Evolutionary conservation across 306 rosid species (phyloP), one percentile per base, ranked within the genome.

Genomic region (Castanospermum australe): DNA sequence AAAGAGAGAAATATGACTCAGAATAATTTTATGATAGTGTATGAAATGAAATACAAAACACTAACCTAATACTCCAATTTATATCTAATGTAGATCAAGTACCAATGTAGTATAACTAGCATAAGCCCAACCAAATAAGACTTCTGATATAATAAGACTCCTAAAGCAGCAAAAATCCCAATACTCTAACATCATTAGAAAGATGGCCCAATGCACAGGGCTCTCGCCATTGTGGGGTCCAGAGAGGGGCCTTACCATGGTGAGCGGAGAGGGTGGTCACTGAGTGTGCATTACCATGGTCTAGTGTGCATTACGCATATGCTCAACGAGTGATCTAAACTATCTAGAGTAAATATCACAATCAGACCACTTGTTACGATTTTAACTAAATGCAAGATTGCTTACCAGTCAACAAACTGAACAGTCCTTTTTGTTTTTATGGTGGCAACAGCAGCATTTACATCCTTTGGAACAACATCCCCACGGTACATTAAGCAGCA

Each of bases 401-500:
- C 82, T 84, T 85, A 95, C 99, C 99, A 95, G 84, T 95, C 99
- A 81, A 95, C 99, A 82, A 95, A 95, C 81, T 95, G 99, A 59
- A 95, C 99, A 15, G 99, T 92, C 88, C 99, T 88, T 45, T 95
- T 95, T 4, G 99, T 92, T 76, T 95, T 95, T 81, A 95, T 95
- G 73, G 99, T 91, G 71, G 85, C 97, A 66, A 95, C 99, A 0
- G 99, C 98, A 67, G 98, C 95, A 77, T 95, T 95, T 50, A 95
- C 99, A 83, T 95, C 99, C 90, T 95, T 95, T 5, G 99, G 99
- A 57, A 95, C 99, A 72, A 95, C 99, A 86, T 95, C 99, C 4
- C 99, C 99, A 45, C 99, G 74, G 82, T 95, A 95, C 99, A 95
- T 95, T 79, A 95, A 86, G 78, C 99, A 95, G 87, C 99, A 95